Conservation (phyloP, 2,329 filamentous ascomycete genomes). For the Claviceps humidiphila region DNA sequence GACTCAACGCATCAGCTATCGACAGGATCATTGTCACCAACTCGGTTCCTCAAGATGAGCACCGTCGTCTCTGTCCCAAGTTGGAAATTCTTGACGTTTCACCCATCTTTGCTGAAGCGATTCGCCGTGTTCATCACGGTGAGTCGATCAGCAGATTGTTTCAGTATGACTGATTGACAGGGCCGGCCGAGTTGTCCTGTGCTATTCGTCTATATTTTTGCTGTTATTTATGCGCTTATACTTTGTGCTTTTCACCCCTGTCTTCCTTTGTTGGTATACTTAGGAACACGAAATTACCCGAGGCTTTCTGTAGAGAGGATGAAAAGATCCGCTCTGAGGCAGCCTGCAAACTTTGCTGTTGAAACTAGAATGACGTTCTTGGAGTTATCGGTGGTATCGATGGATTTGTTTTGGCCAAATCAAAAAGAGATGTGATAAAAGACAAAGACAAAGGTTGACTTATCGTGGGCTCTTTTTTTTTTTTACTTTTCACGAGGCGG, state of each 20-base stretch:
- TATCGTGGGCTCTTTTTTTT: neutral
- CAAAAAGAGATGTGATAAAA: neutral
- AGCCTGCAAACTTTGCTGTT: neutral
- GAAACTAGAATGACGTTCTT: neutral
- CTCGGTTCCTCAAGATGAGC: slow-evolving; percentile 78
- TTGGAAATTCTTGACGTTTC: slow-evolving; percentile 83
- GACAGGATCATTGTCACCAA: slow-evolving; percentile 95
- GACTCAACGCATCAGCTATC: slow-evolving; percentile 83
- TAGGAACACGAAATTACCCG: neutral
- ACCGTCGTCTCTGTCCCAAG: slow-evolving; percentile 68
- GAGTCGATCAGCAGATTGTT: slow-evolving; percentile 96
- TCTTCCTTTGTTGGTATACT: neutral
- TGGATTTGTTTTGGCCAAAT: too few species aligned
- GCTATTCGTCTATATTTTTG: neutral
- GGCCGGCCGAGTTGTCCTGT: neutral
- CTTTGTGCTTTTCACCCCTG: too few species aligned
- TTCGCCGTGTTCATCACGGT: slow-evolving; percentile 89
- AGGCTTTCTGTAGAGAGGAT: neutral
- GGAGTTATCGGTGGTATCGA: neutral
- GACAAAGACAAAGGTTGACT: neutral
- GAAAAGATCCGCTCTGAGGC: neutral
- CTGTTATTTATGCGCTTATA: neutral
- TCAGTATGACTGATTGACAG: slow-evolving; percentile 17
- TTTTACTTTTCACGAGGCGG: neutral
- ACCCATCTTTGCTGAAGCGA: slow-evolving; percentile 86